Conservation (phyloP, 805 yeast genomes). For the Vanderwaltozyma yarrowii region DNA sequence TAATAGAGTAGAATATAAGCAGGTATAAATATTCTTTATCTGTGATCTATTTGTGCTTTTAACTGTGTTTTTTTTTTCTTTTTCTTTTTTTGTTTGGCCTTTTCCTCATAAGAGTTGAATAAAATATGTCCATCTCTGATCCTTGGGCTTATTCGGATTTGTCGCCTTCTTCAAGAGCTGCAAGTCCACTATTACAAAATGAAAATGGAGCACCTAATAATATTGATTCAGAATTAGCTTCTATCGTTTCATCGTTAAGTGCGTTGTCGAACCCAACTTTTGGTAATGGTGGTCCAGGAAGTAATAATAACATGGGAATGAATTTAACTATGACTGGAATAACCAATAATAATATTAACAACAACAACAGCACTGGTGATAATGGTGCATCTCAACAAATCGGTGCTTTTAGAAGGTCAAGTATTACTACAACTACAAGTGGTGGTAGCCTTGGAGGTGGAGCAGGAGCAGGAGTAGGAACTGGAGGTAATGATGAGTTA, state of each 20-base stretch:
- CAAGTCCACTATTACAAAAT: conserved; percentile 2
- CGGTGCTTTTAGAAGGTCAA: conserved; percentile 26
- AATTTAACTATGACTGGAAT: too few species aligned
- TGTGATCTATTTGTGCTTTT: too few species aligned
- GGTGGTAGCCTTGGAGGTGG: not conserved
- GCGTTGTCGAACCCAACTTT: conserved; percentile 22
- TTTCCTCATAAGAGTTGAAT: too few species aligned
- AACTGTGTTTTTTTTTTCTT: too few species aligned
- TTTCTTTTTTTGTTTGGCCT: too few species aligned
- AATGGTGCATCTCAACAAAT: conserved; percentile 11
- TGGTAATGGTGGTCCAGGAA: not conserved
- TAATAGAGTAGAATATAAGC: too few species aligned
- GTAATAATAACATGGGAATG: not conserved
- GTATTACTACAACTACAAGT: conserved; percentile 14
- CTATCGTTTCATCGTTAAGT: conserved; percentile 30
- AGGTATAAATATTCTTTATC: too few species aligned
- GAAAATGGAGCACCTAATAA: conserved; percentile 4
- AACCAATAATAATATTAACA: conserved; percentile 1
- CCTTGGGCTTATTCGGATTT: conserved; percentile 5
- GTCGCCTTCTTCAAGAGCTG: conserved; percentile 4
- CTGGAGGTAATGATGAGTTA: conserved; percentile 4
- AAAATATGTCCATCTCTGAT: conserved; percentile 3
- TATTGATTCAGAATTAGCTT: conserved; percentile 27
- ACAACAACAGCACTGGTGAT: conserved; percentile 2
- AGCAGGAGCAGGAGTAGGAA: too few species aligned